Conservation (phyloP, 257 asterid species). For the Plantago elongata region DNA sequence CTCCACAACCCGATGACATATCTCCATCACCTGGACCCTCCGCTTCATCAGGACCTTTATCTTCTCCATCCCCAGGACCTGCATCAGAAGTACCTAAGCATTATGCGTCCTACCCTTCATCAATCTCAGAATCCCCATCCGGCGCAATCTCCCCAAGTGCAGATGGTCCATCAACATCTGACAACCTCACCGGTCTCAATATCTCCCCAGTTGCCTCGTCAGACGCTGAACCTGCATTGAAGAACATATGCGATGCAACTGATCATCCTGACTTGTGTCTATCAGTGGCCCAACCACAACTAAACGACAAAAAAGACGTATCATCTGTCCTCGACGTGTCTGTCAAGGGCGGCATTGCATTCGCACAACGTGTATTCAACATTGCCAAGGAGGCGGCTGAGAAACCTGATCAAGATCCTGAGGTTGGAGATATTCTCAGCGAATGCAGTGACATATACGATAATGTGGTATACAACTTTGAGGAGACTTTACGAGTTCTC, state of each 20-base stretch:
- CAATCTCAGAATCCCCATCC: constrained; percentile 17
- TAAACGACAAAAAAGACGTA: constrained; percentile 26
- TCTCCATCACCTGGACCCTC: background rate
- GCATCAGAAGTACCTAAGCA: background rate
- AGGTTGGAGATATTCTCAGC: constrained; percentile 13
- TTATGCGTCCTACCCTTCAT: constrained; percentile 8
- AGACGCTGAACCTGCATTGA: constrained; percentile 18
- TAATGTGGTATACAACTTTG: constrained; percentile 22
- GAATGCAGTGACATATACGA: constrained; percentile 29
- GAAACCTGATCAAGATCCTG: constrained; percentile 15
- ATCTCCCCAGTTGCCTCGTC: constrained; percentile 18
- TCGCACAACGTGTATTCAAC: constrained; percentile 16
- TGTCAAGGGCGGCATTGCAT: constrained; percentile 17
- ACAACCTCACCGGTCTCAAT: constrained; percentile 5
- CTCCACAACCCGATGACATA: no score
- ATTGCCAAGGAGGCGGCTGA: constrained; percentile 18
- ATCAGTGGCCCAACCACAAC: constrained; percentile 23
- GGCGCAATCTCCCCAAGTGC: constrained; percentile 12
- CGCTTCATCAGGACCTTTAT: background rate
- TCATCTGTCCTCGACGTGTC: constrained; percentile 26
- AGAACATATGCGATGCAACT: constrained; percentile 30
- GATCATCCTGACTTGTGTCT: constrained; percentile 37
- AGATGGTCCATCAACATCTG: constrained; percentile 3
- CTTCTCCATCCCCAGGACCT: background rate
- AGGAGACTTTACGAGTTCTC: constrained; percentile 28